Evolutionary conservation across 1,284 basidiomycete species (phyloP).

Genomic region (Ceraceosorus guamensis): DNA sequence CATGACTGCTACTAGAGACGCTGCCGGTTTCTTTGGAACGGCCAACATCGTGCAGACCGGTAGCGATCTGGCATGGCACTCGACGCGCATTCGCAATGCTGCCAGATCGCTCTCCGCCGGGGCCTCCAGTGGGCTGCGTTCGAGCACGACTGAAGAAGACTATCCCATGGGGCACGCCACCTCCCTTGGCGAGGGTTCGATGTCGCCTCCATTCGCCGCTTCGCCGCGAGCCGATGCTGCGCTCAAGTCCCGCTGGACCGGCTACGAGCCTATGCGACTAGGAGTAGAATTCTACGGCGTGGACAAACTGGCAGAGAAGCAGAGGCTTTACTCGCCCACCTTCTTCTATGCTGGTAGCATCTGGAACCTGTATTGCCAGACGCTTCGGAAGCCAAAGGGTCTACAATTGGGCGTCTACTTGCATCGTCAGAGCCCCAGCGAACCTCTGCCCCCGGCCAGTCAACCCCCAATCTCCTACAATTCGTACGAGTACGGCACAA

Average conservation of each 20-base stretch:
- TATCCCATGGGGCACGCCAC: background rate
- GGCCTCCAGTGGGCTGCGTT: too few relatives aligned
- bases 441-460: conserved; percentile 50
- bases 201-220: background rate
- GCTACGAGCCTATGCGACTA: conserved; percentile 51
- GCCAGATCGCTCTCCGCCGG: background rate
- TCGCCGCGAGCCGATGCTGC: conserved; percentile 7
- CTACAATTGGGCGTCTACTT: conserved; percentile 83
- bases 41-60: conserved; percentile 29
- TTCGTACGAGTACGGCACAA: too few relatives aligned
- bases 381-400: conserved; percentile 63
- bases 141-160: too few relatives aligned
- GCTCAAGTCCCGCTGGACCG: conserved; percentile 21
- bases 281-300: conserved; percentile 86
- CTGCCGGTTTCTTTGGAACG: conserved; percentile 25
- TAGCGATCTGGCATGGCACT: conserved; percentile 24
- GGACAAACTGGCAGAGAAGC: conserved; percentile 60
- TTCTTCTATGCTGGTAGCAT: conserved; percentile 58
- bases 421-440: conserved; percentile 71
- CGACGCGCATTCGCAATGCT: background rate
- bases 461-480: conserved; percentile 51
- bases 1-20: background rate
- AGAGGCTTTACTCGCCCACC: conserved; percentile 56
- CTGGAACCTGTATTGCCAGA: conserved; percentile 80
- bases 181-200: background rate